A percentile compares a stretch with the other conserved stretches of the same genome.
These are phyloP conservation scores for Chytriomyces confervae DNA, from an alignment of 192 early-diverging fungal species.

Conservation along the genomic window DNA sequence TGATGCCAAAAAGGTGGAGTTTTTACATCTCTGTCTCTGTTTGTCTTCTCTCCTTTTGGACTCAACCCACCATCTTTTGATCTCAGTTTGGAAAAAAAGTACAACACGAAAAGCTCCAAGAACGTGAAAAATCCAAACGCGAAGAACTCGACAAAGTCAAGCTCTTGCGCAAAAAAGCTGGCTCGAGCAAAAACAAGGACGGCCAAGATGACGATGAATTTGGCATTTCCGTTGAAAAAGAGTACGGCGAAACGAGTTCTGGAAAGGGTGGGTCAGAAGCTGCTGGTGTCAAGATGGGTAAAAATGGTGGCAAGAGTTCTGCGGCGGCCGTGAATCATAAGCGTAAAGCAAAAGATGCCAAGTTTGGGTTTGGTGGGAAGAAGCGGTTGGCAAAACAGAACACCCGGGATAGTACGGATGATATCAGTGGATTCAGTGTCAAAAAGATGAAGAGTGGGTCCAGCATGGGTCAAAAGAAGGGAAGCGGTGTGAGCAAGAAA, in stretches of 20 bases:
- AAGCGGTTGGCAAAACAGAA: constrained; percentile 81
- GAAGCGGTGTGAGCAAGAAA: constrained; percentile 13
- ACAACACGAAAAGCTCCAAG: constrained; percentile 87
- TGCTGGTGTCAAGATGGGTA: constrained; percentile 26
- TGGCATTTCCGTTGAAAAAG: constrained; percentile 68
- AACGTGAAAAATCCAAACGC: constrained; percentile 85
- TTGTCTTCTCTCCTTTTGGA: background rate
- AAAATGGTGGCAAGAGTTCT: constrained; percentile 20
- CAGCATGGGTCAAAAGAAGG: constrained; percentile 10
- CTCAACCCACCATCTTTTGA: background rate
- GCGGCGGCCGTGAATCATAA: constrained; percentile 43
- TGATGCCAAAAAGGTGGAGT: constrained; percentile 77
- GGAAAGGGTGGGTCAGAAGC: constrained; percentile 36
- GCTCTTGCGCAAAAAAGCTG: constrained; percentile 83
- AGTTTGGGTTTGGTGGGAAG: constrained; percentile 92
- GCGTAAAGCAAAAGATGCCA: constrained; percentile 76
- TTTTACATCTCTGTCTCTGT: background rate
- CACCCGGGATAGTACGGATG: constrained; percentile 74
- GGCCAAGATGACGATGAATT: constrained; percentile 65
- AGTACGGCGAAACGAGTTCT: constrained; percentile 38
- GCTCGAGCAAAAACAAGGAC: constrained; percentile 51
- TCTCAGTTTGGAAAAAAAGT: constrained; percentile 92
- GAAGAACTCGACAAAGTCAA: constrained; percentile 92
- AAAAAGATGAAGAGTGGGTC: constrained; percentile 45
- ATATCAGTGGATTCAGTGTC: constrained; percentile 70